A percentile compares a stretch with the other conserved stretches of the same genome.
Evolutionary conservation across 2,329 filamentous ascomycete species (phyloP).

Genomic region (Davidsoniella eucalypti): DNA sequence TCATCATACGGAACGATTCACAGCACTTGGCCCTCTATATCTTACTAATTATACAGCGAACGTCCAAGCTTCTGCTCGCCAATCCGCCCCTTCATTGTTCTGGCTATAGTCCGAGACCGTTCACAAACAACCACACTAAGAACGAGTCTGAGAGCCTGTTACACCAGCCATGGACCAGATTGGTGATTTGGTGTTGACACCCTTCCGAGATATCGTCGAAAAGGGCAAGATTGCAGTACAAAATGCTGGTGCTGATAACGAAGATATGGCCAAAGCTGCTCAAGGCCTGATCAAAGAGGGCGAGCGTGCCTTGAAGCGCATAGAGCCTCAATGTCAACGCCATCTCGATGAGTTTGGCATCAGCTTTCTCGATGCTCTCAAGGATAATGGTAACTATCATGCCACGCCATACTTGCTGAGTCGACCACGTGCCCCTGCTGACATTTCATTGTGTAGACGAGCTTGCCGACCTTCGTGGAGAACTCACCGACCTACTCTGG

Average conservation of each 20-base stretch:
- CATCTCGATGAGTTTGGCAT: conserved; percentile 31
- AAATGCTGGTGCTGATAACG: conserved; percentile 28
- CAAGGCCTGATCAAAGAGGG: conserved; percentile 31
- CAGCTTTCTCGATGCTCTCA: conserved; percentile 34
- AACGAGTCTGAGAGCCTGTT: too few relatives aligned
- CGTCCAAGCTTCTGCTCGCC: not conserved
- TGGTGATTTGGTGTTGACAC: conserved; percentile 29
- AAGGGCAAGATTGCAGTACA: conserved; percentile 31
- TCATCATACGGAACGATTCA: too few relatives aligned
- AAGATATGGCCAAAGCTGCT: conserved; percentile 33
- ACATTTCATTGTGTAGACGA: conserved; percentile 23
- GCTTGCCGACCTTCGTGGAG: conserved; percentile 30
- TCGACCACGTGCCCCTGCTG: not conserved
- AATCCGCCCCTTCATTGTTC: not conserved
- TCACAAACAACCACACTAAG: not conserved
- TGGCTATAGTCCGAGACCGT: not conserved
- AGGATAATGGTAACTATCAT: conserved; percentile 33
- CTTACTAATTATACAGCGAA: too few relatives aligned
- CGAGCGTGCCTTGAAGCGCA: conserved; percentile 31
- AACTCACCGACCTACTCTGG: conserved; percentile 35
- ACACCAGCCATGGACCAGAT: conserved; percentile 23
- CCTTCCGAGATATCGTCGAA: conserved; percentile 36
- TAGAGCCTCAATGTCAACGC: conserved; percentile 35
- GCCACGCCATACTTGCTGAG: not conserved
- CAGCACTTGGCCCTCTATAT: too few relatives aligned